These are phyloP conservation scores for Viola odorata DNA, from an alignment of 345 rosid species.

Conservation along the genomic window DNA sequence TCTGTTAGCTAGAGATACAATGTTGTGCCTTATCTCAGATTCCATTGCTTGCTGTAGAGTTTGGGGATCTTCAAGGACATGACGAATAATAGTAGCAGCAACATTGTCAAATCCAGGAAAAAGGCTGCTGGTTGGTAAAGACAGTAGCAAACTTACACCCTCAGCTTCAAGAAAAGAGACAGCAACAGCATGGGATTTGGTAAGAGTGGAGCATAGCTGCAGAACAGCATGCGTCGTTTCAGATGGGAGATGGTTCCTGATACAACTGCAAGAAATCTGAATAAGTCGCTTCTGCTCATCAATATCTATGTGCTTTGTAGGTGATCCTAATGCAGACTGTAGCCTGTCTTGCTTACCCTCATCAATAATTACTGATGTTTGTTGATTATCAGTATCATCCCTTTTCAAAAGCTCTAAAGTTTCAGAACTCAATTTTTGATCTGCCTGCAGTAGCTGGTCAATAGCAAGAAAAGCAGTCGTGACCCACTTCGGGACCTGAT, in stretches of 20 bases:
- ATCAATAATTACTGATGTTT: conserved; percentile 45
- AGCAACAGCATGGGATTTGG: conserved; percentile 72
- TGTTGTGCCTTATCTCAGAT: conserved; percentile 82
- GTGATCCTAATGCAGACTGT: conserved; percentile 47
- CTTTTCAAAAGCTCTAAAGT: conserved; percentile 64
- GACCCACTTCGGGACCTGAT: conserved; percentile 80
- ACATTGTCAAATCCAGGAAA: conserved; percentile 88
- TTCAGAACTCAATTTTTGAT: conserved; percentile 70
- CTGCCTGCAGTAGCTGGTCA: conserved; percentile 82
- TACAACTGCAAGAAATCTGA: conserved; percentile 83
- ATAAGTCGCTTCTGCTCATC: conserved; percentile 70
- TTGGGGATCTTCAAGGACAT: conserved; percentile 91
- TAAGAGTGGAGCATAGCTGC: conserved; percentile 82
- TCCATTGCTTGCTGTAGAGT: conserved; percentile 98
- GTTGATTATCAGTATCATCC: conserved; percentile 37
- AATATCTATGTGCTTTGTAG: conserved; percentile 43
- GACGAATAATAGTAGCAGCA: conserved; percentile 81
- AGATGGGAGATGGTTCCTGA: conserved; percentile 68
- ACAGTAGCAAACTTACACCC: conserved; percentile 70
- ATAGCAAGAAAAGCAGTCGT: conserved; percentile 90
- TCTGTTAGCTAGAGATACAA: conserved; percentile 72
- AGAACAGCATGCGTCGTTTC: conserved; percentile 91
- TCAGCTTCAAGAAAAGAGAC: conserved; percentile 81
- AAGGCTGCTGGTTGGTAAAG: conserved; percentile 79
- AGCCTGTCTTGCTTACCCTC: conserved; percentile 64